Evolutionary conservation across 169 alveolate species (phyloP).

Genomic region (Plasmodium coatneyi): DNA sequence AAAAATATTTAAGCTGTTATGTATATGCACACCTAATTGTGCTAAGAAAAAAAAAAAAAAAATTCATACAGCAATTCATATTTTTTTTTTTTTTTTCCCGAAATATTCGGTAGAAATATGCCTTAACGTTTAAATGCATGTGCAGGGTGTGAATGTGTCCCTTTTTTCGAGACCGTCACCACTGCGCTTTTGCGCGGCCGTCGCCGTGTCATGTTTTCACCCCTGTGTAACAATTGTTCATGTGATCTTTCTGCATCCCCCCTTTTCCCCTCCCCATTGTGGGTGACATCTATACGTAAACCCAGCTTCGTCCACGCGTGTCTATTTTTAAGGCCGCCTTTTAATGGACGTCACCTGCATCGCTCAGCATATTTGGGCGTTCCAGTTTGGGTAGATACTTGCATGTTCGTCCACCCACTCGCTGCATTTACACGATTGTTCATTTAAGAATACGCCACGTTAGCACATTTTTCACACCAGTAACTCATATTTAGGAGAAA

Average conservation of each 20-base stretch:
- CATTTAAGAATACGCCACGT: neutral
- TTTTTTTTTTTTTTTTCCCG: neutral
- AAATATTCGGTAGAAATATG: conserved; percentile 7
- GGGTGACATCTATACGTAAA: neutral
- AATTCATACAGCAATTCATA: neutral
- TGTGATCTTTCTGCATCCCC: neutral
- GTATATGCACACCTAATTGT: conserved; percentile 53
- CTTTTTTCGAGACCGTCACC: neutral
- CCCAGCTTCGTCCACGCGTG: neutral
- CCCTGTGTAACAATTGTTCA: neutral
- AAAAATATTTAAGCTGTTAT: neutral
- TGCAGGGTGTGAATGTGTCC: neutral
- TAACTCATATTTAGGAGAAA: neutral
- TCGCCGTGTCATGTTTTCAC: neutral
- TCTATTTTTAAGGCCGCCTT: conserved; percentile 3
- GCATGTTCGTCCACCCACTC: neutral
- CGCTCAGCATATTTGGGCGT: neutral
- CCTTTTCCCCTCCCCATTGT: neutral
- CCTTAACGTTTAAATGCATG: conserved; percentile 11
- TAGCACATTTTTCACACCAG: neutral
- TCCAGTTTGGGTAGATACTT: neutral
- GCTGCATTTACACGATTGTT: neutral
- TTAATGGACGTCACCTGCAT: neutral
- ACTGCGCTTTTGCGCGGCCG: neutral
- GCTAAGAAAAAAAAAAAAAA: conserved; percentile 4